A percentile compares a stretch with the other conserved stretches of the same genome.
Evolutionary conservation across 345 rosid genomes (phyloP).

Genomic region (Melastoma malabathricum): DNA sequence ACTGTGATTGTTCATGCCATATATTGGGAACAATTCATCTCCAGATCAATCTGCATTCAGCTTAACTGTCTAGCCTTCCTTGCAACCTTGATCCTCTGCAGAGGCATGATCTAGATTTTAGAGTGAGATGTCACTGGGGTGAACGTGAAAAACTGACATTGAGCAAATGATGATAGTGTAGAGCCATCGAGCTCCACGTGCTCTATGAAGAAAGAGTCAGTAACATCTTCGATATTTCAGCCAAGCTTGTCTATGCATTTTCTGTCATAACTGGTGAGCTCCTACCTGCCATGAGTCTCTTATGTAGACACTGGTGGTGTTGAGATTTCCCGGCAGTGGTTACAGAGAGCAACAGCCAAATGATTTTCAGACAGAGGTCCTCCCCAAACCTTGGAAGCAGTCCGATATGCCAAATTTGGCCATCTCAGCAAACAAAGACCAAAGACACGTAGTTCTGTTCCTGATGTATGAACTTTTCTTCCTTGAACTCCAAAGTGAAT

Average conservation of each 20-base stretch:
- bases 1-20: too few relatives aligned
- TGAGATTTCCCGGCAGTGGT: constrained; percentile 56
- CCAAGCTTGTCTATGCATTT: neutral
- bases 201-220: constrained; percentile 17
- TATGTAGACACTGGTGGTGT: constrained; percentile 45
- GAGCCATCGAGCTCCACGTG: constrained; percentile 37
- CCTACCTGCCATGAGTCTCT: constrained; percentile 89
- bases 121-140: constrained; percentile 29
- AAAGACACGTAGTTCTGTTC: constrained; percentile 14
- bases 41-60: too few relatives aligned
- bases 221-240: neutral
- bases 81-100: too few relatives aligned
- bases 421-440: neutral
- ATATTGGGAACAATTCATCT: too few relatives aligned
- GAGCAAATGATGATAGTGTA: constrained; percentile 42
- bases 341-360: constrained; percentile 76
- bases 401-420: neutral
- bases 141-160: constrained; percentile 56
- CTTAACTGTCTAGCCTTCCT: too few relatives aligned
- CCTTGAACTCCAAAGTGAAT: constrained; percentile 95
- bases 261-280: neutral
- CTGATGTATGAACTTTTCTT: constrained; percentile 52
- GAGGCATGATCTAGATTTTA: constrained; percentile 16
- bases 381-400: constrained; percentile 59
- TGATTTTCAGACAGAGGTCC: constrained; percentile 78